Evolutionary conservation across 2,329 filamentous ascomycete species (phyloP).

Genomic region (Sporothrix variecibatus): DNA sequence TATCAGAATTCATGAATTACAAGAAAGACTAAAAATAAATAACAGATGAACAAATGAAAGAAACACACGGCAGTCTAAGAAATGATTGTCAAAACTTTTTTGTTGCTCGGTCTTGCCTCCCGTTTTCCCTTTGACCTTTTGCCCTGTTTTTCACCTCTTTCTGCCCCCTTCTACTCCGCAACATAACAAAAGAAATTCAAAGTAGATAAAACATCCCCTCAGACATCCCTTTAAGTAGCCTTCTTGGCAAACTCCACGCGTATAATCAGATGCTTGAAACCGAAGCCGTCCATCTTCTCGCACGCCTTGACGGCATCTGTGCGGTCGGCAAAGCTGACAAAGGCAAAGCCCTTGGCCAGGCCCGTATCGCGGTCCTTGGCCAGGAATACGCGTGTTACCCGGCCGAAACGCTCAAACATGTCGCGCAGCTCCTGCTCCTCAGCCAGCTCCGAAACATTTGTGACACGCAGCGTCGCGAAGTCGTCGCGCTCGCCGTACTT

Average conservation of each 20-base stretch:
- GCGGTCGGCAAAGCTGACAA: slow-evolving; percentile 94
- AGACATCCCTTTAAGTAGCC: slow-evolving; percentile 43
- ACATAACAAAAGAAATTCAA: slow-evolving; percentile 4
- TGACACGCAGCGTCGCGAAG: slow-evolving; percentile 92
- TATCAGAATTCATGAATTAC: slow-evolving; percentile 12
- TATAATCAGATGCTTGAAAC: slow-evolving; percentile 84
- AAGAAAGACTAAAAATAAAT: slow-evolving; percentile 1
- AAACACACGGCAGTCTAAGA: neutral
- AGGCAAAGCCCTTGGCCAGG: slow-evolving; percentile 96
- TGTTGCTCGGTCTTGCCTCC: neutral
- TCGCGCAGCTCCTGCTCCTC: slow-evolving; percentile 94
- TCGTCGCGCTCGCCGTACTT: slow-evolving; percentile 95
- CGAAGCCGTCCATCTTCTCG: slow-evolving; percentile 96
- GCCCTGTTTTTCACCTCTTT: neutral
- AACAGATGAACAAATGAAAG: neutral
- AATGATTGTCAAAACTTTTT: slow-evolving; percentile 1
- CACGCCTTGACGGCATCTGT: slow-evolving; percentile 88
- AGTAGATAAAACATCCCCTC: neutral
- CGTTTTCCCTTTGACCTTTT: neutral
- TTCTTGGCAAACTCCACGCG: slow-evolving; percentile 87
- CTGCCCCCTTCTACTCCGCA: slow-evolving; percentile 5
- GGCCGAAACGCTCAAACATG: slow-evolving; percentile 96
- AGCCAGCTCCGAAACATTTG: slow-evolving; percentile 97
- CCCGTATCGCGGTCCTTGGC: slow-evolving; percentile 97
- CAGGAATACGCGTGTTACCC: slow-evolving; percentile 95